Base-by-base conservation (phyloP, 129 eudicot genomes). In the Saussurea involucrata region DNA sequence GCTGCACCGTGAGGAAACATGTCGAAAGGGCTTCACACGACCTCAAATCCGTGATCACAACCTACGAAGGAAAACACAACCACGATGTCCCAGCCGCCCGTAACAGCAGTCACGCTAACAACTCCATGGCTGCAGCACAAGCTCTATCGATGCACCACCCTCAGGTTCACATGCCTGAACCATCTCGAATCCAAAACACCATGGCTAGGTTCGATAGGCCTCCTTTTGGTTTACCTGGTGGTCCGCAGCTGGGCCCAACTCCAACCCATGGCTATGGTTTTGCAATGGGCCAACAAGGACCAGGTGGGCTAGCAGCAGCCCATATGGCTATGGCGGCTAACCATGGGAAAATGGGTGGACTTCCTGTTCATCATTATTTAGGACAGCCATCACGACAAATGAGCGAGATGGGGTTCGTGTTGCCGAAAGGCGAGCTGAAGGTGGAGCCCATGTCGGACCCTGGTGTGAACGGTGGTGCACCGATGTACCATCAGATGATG, bases 41-140 rank as follows among this genome's bases (percentile, higher is more conserved):
- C 80, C 80, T 89, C 22, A 92, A 88, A 70, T 92, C 97, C 13
- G 97, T 92, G 32, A 92, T 92, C 83, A 92, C 97, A 8, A 89
- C 97, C 5, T 92, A 92, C 17, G 97, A 92, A 80, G 97, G 97
- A 28, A 92, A 92, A 60, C 97, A 92, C 88, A 92, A 92, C 75
- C 97, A 92, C 22, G 96, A 92, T 28, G 97, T 92, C 58, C 97
- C 96, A 12, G 93, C 91, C 3, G 97, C 91, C 31, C 97, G 95
- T 1, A 92, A 85, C 78, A 92, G 92, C 79, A 86, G 87, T 75
- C 92, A 89, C 13, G 73, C 37, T 6, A 89, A 55, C 78, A 73
- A 89, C 81, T 63, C 70, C 55, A 77, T 63, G 34, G 4, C 86
- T 29, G 66, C 79, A 11, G 46, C 87, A 27, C 82, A 72, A 18